These are phyloP conservation scores for Nemania sp. DNA, from an alignment of 2,329 filamentous ascomycete genomes.

Conservation along the genomic window DNA sequence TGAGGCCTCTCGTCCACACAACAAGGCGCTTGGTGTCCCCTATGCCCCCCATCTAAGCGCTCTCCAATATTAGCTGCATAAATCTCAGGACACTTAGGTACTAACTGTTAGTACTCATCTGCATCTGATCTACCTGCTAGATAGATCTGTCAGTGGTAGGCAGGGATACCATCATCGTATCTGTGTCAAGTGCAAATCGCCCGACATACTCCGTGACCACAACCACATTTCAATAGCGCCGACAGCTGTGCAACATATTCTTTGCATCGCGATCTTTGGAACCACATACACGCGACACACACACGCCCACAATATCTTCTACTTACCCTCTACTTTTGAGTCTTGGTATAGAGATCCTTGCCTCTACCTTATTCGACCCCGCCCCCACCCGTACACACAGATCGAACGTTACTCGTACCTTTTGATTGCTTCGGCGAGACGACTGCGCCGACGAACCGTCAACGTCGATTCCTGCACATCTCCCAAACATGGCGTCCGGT, in stretches of 20 bases:
- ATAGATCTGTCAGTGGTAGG: too few species aligned
- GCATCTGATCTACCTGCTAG: background rate
- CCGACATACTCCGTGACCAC: background rate
- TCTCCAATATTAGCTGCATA: conserved; percentile 1
- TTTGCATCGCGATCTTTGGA: background rate
- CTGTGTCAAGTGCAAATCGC: background rate
- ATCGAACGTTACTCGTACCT: background rate
- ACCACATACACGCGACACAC: background rate
- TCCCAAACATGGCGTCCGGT: conserved; percentile 48
- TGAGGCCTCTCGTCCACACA: conserved; percentile 34
- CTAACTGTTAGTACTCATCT: too few species aligned
- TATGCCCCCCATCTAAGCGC: conserved; percentile 5
- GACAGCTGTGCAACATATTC: too few species aligned
- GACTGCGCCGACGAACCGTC: background rate
- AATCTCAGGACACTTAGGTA: background rate
- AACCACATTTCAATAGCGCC: conserved; percentile 1
- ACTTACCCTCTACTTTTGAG: background rate
- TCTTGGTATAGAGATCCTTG: background rate
- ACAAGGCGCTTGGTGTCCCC: background rate
- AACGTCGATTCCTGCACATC: background rate
- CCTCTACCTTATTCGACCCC: too few species aligned
- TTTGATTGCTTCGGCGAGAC: background rate
- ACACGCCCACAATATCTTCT: background rate
- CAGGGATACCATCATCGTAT: too few species aligned
- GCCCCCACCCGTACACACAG: too few species aligned